phyloP scores from a whole-genome alignment of 2,329 filamentous ascomycete species.

The Penicillium griseofulvum region DNA sequence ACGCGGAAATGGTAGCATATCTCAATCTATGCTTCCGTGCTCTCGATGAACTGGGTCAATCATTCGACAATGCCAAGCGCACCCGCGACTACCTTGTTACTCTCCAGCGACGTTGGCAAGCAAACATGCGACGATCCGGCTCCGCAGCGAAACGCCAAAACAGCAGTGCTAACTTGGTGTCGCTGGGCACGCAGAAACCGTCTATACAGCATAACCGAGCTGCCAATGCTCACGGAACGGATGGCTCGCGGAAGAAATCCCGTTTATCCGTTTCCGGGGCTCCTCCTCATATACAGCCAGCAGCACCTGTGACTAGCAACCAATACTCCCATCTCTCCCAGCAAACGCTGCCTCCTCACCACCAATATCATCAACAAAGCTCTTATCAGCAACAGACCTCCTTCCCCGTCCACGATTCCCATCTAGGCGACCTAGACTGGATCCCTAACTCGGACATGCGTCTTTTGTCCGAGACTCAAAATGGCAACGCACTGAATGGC shows the following conservation, averaged over 20 bases:
- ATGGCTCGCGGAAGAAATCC: slow-evolving; percentile 26
- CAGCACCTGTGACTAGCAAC: slow-evolving; percentile 1
- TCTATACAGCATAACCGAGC: slow-evolving; percentile 11
- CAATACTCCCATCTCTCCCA: slow-evolving; percentile 8
- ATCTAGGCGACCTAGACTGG: slow-evolving; percentile 30
- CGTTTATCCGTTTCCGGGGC: slow-evolving; percentile 12
- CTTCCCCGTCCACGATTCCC: slow-evolving; percentile 7
- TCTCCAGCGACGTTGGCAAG: slow-evolving; percentile 41
- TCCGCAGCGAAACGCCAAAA: slow-evolving; percentile 30
- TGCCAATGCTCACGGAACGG: neutral
- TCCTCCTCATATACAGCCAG: neutral
- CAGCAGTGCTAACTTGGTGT: slow-evolving; percentile 19
- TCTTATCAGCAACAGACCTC: slow-evolving; percentile 8
- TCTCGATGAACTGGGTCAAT: slow-evolving; percentile 42
- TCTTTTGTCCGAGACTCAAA: slow-evolving; percentile 24
- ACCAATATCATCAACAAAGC: slow-evolving; percentile 6
- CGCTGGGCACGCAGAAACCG: slow-evolving; percentile 5
- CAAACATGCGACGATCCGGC: slow-evolving; percentile 34
- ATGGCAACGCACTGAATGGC: slow-evolving; percentile 1
- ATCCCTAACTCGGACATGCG: slow-evolving; percentile 28
- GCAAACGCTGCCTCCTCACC: neutral
- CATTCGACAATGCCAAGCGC: slow-evolving; percentile 42
- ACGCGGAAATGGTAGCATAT: slow-evolving; percentile 35
- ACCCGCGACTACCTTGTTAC: slow-evolving; percentile 40
- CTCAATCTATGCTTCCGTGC: slow-evolving; percentile 45